Conservation (phyloP, 2,329 filamentous ascomycete genomes). For the Fusarium compactum region DNA sequence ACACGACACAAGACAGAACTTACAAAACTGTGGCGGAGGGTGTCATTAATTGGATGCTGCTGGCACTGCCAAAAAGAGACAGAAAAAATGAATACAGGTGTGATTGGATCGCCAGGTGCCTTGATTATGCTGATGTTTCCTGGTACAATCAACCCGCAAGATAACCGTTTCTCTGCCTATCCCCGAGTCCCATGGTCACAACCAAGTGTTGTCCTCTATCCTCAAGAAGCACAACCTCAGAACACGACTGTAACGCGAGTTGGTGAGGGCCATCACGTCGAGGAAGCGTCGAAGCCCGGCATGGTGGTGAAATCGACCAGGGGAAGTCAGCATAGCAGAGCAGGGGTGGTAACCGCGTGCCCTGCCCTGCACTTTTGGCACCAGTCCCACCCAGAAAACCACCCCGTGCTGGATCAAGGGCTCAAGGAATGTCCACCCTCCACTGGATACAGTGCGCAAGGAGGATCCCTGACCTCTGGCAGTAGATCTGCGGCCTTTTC, state of each 20-base stretch:
- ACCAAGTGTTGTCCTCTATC: constrained; percentile 26
- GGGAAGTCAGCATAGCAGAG: constrained; percentile 30
- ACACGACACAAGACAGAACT: constrained; percentile 4
- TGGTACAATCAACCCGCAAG: constrained; percentile 20
- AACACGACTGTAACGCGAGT: constrained; percentile 32
- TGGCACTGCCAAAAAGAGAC: constrained; percentile 1
- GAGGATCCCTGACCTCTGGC: constrained; percentile 36
- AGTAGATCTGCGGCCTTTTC: constrained; percentile 52
- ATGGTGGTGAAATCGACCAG: constrained; percentile 43
- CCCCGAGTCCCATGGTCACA: constrained; percentile 24
- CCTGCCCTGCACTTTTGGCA: constrained; percentile 35
- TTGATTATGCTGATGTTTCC: constrained; percentile 18
- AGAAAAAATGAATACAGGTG: constrained; percentile 16
- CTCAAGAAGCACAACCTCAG: constrained; percentile 26
- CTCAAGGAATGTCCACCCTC: constrained; percentile 45
- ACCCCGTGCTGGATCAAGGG: constrained; percentile 41
- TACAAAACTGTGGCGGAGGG: constrained; percentile 47
- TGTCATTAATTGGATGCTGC: constrained; percentile 8
- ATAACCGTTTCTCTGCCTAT: constrained; percentile 25
- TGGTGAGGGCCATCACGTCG: constrained; percentile 38
- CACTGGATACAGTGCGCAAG: constrained; percentile 43
- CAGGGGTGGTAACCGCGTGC: constrained; percentile 37
- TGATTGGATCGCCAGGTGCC: constrained; percentile 27
- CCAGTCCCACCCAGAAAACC: constrained; percentile 38
- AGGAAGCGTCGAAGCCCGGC: constrained; percentile 23